Evolutionary conservation across 768 basidiomycete species (phyloP).

Genomic region (Rhodotorula paludigena): DNA sequence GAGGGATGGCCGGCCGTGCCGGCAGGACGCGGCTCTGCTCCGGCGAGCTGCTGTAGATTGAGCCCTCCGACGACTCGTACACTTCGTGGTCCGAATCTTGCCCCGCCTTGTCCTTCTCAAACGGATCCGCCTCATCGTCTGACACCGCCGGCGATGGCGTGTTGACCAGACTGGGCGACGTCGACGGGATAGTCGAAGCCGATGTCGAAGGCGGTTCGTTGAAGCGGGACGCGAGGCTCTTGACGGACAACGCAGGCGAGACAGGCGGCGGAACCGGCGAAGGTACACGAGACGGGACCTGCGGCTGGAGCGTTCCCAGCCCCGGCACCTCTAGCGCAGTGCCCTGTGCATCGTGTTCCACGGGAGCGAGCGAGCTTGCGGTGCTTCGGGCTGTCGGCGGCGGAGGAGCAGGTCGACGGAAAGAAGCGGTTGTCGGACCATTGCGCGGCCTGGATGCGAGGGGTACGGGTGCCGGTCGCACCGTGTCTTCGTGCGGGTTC

Average conservation of each 20-base stretch:
- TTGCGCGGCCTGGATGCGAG: neutral
- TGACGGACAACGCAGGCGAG: slow-evolving; percentile 9
- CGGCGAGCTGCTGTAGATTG: slow-evolving; percentile 15
- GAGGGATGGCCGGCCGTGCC: slow-evolving; percentile 14
- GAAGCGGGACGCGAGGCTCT: slow-evolving; percentile 21
- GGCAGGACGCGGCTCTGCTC: neutral
- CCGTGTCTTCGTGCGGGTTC: too few species aligned
- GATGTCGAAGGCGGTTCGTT: neutral
- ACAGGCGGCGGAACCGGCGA: neutral
- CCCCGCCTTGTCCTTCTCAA: neutral
- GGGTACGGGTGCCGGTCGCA: neutral
- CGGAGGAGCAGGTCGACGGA: neutral
- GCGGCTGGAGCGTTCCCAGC: neutral
- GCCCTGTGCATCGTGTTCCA: too few species aligned
- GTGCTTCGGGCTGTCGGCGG: neutral
- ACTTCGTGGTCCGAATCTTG: neutral
- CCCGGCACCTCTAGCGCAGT: neutral
- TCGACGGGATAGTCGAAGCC: neutral
- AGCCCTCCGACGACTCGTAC: neutral
- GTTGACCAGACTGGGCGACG: neutral
- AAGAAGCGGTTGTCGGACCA: neutral
- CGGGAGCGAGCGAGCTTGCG: neutral
- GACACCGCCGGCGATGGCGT: neutral
- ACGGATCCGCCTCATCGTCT: neutral
- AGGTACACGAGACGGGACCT: neutral